Conservation (phyloP, 2,329 filamentous ascomycete species). For the Westerdykella aurantiaca region DNA sequence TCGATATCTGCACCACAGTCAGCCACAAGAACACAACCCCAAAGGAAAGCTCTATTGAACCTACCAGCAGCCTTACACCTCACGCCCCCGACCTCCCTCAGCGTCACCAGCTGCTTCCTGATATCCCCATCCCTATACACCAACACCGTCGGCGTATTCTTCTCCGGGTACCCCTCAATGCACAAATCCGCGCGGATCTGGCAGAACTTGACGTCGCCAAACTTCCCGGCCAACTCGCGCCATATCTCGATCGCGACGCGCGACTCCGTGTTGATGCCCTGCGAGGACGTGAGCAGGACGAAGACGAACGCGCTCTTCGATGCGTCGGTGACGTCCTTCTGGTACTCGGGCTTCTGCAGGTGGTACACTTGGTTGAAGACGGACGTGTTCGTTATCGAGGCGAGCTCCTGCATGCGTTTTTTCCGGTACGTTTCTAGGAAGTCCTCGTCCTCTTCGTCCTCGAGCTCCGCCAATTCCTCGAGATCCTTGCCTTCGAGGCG, state of each 20-base stretch:
- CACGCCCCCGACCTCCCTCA: constrained; percentile 67
- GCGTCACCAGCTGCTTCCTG: constrained; percentile 82
- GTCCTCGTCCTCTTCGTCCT: constrained; percentile 90
- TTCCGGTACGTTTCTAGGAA: constrained; percentile 83
- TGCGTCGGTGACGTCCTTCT: constrained; percentile 83
- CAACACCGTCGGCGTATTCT: constrained; percentile 88
- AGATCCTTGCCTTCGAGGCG: constrained; percentile 89
- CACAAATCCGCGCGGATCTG: constrained; percentile 89
- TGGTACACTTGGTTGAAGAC: constrained; percentile 89
- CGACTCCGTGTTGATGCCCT: constrained; percentile 78
- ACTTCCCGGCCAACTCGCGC: constrained; percentile 75
- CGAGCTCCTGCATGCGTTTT: constrained; percentile 80
- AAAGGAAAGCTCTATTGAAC: constrained; percentile 1
- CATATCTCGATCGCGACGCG: constrained; percentile 78
- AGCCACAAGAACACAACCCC: neutral
- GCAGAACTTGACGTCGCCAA: constrained; percentile 94
- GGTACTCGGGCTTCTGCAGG: constrained; percentile 89
- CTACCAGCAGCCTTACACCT: constrained; percentile 23
- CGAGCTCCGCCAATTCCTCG: constrained; percentile 86
- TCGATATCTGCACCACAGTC: constrained; percentile 57
- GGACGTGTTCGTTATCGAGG: constrained; percentile 66
- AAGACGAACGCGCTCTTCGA: constrained; percentile 63
- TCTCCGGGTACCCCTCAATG: constrained; percentile 93
- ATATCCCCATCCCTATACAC: constrained; percentile 93
- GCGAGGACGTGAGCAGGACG: constrained; percentile 74